A percentile compares a stretch with the other conserved stretches of the same genome.
Evolutionary conservation across 306 rosid genomes (phyloP).

Genomic region (Prunus mongolica): DNA sequence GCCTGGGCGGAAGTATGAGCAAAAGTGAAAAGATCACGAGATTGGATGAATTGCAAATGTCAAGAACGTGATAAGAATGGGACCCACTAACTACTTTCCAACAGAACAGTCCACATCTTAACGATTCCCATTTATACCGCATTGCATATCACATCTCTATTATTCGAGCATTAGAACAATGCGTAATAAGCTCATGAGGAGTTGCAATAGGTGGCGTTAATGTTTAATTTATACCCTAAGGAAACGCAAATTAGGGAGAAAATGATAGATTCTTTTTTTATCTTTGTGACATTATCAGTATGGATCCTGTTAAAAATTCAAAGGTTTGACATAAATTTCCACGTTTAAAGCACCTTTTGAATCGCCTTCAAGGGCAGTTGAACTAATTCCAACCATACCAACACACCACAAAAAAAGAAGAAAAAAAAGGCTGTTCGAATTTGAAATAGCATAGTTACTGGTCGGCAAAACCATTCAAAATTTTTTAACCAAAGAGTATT

Average conservation of each 20-base stretch:
- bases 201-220: neutral
- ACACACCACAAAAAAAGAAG: too few relatives aligned
- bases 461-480: neutral
- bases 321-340: neutral
- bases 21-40: slow-evolving; percentile 4
- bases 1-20: neutral
- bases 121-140: neutral
- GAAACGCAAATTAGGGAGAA: neutral
- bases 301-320: neutral
- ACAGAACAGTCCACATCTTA: neutral
- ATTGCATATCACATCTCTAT: too few relatives aligned
- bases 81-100: slow-evolving; percentile 3
- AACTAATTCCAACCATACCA: neutral
- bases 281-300: neutral
- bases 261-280: neutral
- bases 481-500: neutral
- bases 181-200: neutral
- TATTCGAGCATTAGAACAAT: too few relatives aligned
- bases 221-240: neutral
- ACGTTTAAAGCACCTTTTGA: neutral
- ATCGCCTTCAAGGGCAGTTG: neutral
- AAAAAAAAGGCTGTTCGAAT: neutral
- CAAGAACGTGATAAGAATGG: neutral
- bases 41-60: neutral
- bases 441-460: neutral